These are phyloP conservation scores for Exophiala xenobiotica DNA, from an alignment of 2,329 filamentous ascomycete genomes.

Conservation along the genomic window DNA sequence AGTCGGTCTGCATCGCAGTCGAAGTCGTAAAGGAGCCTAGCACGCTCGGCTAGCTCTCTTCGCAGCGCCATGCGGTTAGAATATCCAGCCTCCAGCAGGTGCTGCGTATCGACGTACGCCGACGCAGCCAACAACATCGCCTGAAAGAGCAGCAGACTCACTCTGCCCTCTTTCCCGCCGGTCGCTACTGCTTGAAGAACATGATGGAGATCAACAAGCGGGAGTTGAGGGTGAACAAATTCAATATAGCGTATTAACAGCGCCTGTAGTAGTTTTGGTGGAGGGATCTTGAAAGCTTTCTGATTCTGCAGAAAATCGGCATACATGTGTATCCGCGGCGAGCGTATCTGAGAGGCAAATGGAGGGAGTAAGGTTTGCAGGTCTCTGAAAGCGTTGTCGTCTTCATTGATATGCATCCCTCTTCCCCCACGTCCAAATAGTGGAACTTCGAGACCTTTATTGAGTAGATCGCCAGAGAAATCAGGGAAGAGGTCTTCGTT, in stretches of 20 bases:
- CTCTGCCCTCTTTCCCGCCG: slow-evolving; percentile 47
- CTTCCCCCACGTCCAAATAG: neutral
- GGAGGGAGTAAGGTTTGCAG: slow-evolving; percentile 2
- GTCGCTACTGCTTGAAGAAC: slow-evolving; percentile 57
- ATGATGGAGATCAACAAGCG: slow-evolving; percentile 68
- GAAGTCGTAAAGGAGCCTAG: slow-evolving; percentile 81
- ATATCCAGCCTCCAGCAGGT: slow-evolving; percentile 79
- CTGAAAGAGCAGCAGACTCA: slow-evolving; percentile 86
- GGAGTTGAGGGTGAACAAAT: slow-evolving; percentile 92
- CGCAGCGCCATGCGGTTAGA: slow-evolving; percentile 53
- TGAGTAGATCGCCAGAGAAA: slow-evolving; percentile 6
- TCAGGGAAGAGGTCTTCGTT: slow-evolving; percentile 15
- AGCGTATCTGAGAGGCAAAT: slow-evolving; percentile 77
- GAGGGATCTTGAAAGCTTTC: slow-evolving; percentile 76
- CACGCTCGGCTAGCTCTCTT: slow-evolving; percentile 5
- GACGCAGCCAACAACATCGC: slow-evolving; percentile 90
- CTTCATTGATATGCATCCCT: neutral
- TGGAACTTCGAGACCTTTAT: neutral
- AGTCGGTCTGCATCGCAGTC: slow-evolving; percentile 90
- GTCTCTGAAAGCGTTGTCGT: neutral
- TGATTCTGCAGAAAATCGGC: slow-evolving; percentile 71
- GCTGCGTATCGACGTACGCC: slow-evolving; percentile 84
- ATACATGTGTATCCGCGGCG: slow-evolving; percentile 76
- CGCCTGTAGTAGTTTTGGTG: slow-evolving; percentile 68
- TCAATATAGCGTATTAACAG: slow-evolving; percentile 78